Base-by-base conservation (phyloP, 768 basidiomycete genomes). In the Leccinum boreale region DNA sequence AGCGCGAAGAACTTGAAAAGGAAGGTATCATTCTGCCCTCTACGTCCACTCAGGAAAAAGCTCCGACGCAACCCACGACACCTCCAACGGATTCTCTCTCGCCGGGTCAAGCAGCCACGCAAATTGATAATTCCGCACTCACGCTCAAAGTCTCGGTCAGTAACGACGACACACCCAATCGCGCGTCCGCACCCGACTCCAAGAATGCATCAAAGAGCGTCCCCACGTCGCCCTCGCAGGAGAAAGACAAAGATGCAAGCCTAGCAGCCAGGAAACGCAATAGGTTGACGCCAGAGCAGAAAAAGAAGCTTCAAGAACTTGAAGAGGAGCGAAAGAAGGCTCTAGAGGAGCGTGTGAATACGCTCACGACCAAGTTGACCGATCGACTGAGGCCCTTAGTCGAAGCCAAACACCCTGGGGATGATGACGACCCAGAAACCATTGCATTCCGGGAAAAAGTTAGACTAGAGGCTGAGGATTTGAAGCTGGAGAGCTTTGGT, bases 401-500 rank as follows among this genome's bases (percentile, higher is more conserved):
- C 21, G 90, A 94, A 65, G 94, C 95, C 46, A 85, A 90, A 72
- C 77, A 83, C 51, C 94, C 94, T 3, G 91, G 90, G 11, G 86
- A 79, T 3, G 82, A 81, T 69, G 87, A 84, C 52, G 97, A 98
- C 65, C 77, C 86, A 0, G 97, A 98, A 78, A 93, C 92, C 11
- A 73, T 73, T 50, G 78, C 81, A 15, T 99, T 94, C 67, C 87
- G 91, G 72, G 78, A 80, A 53, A 85, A 80, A 71, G 90, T 96
- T 70, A 80, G 74, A 66, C 77, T 82, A 28, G 97, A 99, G 72
- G 92, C 91, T 1, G 94, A 96, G 56, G 97, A 99, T 75, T 70
- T 99, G 65, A 98, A 98, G 77, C 74, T 98, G 53, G 96, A 99
- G 78, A 94, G 92, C 63, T 99, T 99, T 73, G 97, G 97, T 50